Base-by-base conservation (phyloP, 345 rosid species). In the Salix suchowensis region DNA sequence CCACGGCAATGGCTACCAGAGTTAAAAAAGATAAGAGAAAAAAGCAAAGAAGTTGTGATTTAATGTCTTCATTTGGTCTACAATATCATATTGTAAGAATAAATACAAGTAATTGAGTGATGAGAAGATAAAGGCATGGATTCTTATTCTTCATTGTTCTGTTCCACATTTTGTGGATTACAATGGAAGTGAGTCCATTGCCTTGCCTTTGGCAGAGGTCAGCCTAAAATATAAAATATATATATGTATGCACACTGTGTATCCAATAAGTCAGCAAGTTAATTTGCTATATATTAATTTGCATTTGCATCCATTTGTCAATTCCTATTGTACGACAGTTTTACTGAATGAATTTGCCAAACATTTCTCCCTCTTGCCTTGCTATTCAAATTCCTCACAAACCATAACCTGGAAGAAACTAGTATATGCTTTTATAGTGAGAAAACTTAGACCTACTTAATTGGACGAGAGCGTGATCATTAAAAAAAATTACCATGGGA, bases 1-100 rank as follows among this genome's bases (percentile, higher is more conserved):
- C 26, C 82, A 76, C 14, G 80, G 79, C 80, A 83, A 83, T 68
- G 89, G 84, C 30, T 68, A 80, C 77, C 80, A 77, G 26, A 79
- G 76, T 71, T 88, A 67, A 76, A 40, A 30, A 8, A 12, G 26
- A 5, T 2, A 0, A 8, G 40, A 21, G 19, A 30, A 12, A 36
- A 50, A 11, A 73, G n/a, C 62, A n/a, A 58, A 58, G 24, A 58
- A 23, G 32, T 69, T 71, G 48, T 23, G 30, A 70, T 44, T 79
- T 58, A 2, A 76, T 69, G 62, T 24, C 60, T 64, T 18, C 24
- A 46, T 73, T 68, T 42, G 26, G 68, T 76, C 12, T 65, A 75
- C 54, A 60, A 4, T 24, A 26, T 6, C n/a, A 39, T 16, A 44
- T 70, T 48, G 28, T 46, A 54, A 52, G 42, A 52, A 55, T 72